Base-by-base conservation (phyloP, 2,329 filamentous ascomycete genomes). In the Alternaria tenuissima region DNA sequence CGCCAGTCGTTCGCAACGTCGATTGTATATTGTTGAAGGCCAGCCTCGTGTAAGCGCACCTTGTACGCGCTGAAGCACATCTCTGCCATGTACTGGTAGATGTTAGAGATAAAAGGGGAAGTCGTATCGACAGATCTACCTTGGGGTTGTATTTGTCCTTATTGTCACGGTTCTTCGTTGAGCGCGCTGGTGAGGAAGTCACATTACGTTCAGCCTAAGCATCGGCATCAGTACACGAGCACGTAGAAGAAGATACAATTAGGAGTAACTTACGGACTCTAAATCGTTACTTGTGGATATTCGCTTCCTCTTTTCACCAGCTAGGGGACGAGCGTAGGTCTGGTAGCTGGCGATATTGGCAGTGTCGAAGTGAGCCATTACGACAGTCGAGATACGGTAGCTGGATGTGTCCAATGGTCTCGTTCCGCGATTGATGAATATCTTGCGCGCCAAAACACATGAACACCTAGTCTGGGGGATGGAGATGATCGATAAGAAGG, bases 61-160 rank as follows among this genome's bases (percentile, higher is more conserved):
- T 38, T 32, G 16, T 62, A 38, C 39, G 51, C 55, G 16, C 32
- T 36, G 26, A 55, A 55, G 20, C 59, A 62, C 52, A 49, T 43
- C 2, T 46, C 32, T 22, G 55, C 59, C 59, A 59, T 62, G 20
- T 59, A 55, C 55, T 57, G 20, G n/a, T 34, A 8, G 5, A 7
- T 1, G 11, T 61, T 46, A 49, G 24, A 18, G 26, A 3, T 28
- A 34, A 16, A 22, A 11, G 4, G 9, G 12, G 20, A 32, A 26
- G 12, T 16, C 8, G 0, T 3, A 30, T 9, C 6, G 11, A 24
- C 5, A 18, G 5, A 5, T 11, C 3, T 58, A 54, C 55, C 41
- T 60, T 60, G 5, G 52, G 46, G 39, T 60, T 60, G 20, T 60
- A 60, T 4, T 28, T 11, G 18, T 47, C 39, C n/a, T 26, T 44